Evolutionary conservation across 2,329 filamentous ascomycete species (phyloP).

Genomic region (Cytospora leucostoma): DNA sequence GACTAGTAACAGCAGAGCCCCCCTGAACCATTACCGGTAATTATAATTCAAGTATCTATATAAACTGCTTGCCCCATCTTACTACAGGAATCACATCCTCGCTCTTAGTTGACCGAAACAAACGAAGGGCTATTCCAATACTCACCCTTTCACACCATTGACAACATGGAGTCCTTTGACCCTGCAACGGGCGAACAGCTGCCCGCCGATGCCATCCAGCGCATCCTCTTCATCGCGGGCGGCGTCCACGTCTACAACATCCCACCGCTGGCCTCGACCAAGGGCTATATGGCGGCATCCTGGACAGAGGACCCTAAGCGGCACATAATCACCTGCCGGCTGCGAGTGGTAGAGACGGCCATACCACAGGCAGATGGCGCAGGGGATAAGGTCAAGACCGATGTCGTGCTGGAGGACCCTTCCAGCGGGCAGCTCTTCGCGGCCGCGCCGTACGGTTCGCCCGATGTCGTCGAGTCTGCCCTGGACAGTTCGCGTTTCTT

Average conservation of each 20-base stretch:
- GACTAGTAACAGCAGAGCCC: neutral
- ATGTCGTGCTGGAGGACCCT: constrained; percentile 78
- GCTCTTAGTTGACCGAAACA: neutral
- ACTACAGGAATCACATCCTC: neutral
- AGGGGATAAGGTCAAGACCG: constrained; percentile 64
- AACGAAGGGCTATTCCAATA: no score
- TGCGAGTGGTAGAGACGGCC: constrained; percentile 77
- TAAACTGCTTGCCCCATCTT: neutral
- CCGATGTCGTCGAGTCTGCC: constrained; percentile 71
- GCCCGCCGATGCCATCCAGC: constrained; percentile 77
- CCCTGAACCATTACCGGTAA: neutral
- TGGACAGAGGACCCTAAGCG: constrained; percentile 74
- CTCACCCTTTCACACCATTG: neutral
- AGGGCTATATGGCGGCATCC: constrained; percentile 73
- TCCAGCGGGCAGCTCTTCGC: constrained; percentile 76
- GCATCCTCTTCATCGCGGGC: constrained; percentile 75
- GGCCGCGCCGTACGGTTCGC: constrained; percentile 73
- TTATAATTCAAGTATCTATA: neutral
- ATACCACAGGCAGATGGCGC: constrained; percentile 44
- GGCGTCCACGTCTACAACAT: constrained; percentile 86
- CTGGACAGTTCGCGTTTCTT: constrained; percentile 83
- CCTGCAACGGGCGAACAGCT: constrained; percentile 69
- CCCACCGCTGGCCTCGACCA: constrained; percentile 74
- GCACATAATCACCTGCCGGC: constrained; percentile 82
- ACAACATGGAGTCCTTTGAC: constrained; percentile 64